phyloP scores from a whole-genome alignment of 345 rosid genomes.

The Salix dunnii region DNA sequence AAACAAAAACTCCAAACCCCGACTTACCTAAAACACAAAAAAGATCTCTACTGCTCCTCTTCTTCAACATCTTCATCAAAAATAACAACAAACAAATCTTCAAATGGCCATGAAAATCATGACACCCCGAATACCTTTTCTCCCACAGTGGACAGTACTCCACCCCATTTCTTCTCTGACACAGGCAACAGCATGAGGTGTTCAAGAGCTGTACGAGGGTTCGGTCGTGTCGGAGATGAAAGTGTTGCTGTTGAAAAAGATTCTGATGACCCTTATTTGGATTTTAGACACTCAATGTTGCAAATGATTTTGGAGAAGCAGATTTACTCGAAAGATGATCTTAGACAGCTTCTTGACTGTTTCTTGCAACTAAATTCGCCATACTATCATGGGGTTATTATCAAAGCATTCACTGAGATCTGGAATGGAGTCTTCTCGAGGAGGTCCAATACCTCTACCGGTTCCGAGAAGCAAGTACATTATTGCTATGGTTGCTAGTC shows the following conservation, averaged over 20 bases:
- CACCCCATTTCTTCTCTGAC: slow-evolving; percentile 17
- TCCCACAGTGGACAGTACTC: slow-evolving; percentile 19
- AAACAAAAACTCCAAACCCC: slow-evolving; percentile 33
- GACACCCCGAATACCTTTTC: slow-evolving; percentile 35
- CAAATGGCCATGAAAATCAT: slow-evolving; percentile 10
- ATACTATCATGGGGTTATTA: slow-evolving; percentile 68
- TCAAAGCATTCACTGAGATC: slow-evolving; percentile 87
- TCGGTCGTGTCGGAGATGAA: slow-evolving; percentile 56
- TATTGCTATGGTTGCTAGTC: background rate
- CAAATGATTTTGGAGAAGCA: slow-evolving; percentile 91
- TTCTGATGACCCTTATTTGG: slow-evolving; percentile 85
- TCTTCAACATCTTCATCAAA: slow-evolving; percentile 27
- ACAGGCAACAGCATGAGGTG: slow-evolving; percentile 19
- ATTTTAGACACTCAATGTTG: slow-evolving; percentile 88
- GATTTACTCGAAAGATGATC: slow-evolving; percentile 77
- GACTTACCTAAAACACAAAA: slow-evolving; percentile 12
- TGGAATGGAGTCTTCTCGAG: slow-evolving; percentile 78
- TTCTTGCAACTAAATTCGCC: slow-evolving; percentile 84
- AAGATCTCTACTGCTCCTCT: slow-evolving; percentile 14
- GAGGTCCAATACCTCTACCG: slow-evolving; percentile 1
- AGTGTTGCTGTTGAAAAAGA: slow-evolving; percentile 93
- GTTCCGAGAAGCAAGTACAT: background rate
- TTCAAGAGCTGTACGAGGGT: slow-evolving; percentile 36
- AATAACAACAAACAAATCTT: background rate
- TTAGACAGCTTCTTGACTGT: slow-evolving; percentile 74